Conservation (phyloP, 2,329 filamentous ascomycete species). For the Coleophoma crateriformis region DNA sequence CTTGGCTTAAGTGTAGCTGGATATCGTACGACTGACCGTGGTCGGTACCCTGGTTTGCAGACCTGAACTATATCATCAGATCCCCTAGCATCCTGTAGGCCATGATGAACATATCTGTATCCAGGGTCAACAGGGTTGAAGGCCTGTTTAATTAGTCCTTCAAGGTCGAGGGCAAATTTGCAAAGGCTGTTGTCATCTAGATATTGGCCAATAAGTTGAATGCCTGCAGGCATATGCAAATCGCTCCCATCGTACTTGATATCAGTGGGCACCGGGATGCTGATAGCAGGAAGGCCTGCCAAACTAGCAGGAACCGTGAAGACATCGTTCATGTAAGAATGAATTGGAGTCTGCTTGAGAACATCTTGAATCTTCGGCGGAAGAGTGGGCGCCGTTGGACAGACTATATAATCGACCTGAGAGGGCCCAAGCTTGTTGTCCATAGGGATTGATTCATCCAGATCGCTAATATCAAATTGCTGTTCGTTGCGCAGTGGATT, state of each 20-base stretch:
- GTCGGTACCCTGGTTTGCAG: too few relatives aligned
- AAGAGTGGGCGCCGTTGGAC: slow-evolving; percentile 76
- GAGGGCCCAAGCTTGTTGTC: slow-evolving; percentile 51
- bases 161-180: slow-evolving; percentile 40
- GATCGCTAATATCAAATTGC: slow-evolving; percentile 54
- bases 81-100: too few relatives aligned
- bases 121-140: too few relatives aligned
- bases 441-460: slow-evolving; percentile 44
- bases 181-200: slow-evolving; percentile 67
- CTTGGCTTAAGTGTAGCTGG: too few relatives aligned
- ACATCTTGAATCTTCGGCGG: slow-evolving; percentile 62
- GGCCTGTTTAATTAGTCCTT: slow-evolving; percentile 1
- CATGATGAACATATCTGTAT: too few relatives aligned
- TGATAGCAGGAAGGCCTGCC: slow-evolving; percentile 84
- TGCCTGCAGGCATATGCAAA: slow-evolving; percentile 37
- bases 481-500: slow-evolving; percentile 60
- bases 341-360: slow-evolving; percentile 48
- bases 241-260: slow-evolving; percentile 28
- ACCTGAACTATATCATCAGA: too few relatives aligned
- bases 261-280: slow-evolving; percentile 56
- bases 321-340: slow-evolving; percentile 87
- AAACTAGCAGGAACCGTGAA: slow-evolving; percentile 94
- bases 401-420: slow-evolving; percentile 80
- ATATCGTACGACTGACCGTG: too few relatives aligned
- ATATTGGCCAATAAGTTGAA: slow-evolving; percentile 79